These are phyloP conservation scores for Wickerhamiella bombiphila DNA, from an alignment of 805 yeast species.

Conservation along the genomic window DNA sequence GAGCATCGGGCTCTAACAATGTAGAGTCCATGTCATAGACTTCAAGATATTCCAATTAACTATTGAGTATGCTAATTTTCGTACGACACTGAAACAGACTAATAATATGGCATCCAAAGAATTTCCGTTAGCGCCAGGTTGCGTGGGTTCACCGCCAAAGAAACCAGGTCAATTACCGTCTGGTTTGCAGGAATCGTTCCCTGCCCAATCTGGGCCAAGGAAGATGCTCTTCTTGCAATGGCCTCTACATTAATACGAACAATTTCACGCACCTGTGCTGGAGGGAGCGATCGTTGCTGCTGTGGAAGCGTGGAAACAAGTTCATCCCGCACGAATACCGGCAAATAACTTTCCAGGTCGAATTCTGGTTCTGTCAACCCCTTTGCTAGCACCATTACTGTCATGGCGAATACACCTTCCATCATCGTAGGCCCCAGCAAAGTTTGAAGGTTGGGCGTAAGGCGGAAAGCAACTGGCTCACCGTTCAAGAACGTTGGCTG, in stretches of 20 bases:
- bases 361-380: conserved; percentile 85
- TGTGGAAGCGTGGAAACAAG: conserved; percentile 90
- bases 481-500: conserved; percentile 80
- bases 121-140: conserved; percentile 84
- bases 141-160: conserved; percentile 91
- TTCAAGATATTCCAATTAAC: conserved; percentile 1
- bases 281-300: conserved; percentile 44
- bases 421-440: conserved; percentile 86
- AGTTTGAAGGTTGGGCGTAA: conserved; percentile 90
- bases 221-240: conserved; percentile 62
- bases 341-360: conserved; percentile 78
- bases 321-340: conserved; percentile 93
- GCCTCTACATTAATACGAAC: conserved; percentile 79
- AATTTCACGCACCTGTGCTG: conserved; percentile 71
- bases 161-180: conserved; percentile 73
- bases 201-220: conserved; percentile 51
- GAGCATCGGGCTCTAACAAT: too few species aligned
- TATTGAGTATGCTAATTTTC: not conserved
- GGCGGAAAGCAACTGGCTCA: conserved; percentile 89
- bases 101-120: conserved; percentile 90
- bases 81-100: conserved; percentile 11
- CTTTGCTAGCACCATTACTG: conserved; percentile 70
- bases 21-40: too few species aligned
- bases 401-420: conserved; percentile 81
- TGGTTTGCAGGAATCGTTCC: conserved; percentile 68